phyloP scores from a whole-genome alignment of 495 filamentous ascomycete species.

The Penicillium parvum region DNA sequence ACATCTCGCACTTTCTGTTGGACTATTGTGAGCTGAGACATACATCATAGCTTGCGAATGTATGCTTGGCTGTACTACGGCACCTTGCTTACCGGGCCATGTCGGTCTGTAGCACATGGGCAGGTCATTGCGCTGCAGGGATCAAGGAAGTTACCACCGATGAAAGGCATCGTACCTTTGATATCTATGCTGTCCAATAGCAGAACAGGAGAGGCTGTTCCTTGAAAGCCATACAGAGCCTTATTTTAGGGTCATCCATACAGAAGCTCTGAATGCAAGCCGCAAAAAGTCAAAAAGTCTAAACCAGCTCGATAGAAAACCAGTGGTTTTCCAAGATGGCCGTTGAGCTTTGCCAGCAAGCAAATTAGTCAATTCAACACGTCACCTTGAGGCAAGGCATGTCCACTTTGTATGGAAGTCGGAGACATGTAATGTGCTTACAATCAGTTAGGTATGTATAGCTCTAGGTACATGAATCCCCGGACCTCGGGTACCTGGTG shows the following conservation, averaged over 20 bases:
- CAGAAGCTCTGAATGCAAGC: background rate
- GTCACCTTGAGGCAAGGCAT: background rate
- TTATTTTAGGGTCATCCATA: background rate
- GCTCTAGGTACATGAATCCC: background rate
- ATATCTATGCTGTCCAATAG: too few relatives aligned
- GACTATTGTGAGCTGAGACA: background rate
- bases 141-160: background rate
- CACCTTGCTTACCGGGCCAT: background rate
- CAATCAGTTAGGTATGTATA: background rate
- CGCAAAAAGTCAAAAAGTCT: background rate
- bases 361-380: slow-evolving; percentile 11
- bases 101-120: background rate
- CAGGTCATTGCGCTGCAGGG: background rate
- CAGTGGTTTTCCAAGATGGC: too few relatives aligned
- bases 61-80: background rate
- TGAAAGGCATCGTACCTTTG: too few relatives aligned
- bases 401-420: background rate
- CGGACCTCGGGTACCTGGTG: background rate
- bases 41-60: background rate
- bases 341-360: background rate
- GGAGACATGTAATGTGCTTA: background rate
- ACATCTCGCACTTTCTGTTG: too few relatives aligned
- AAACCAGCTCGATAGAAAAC: too few relatives aligned
- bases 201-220: too few relatives aligned
- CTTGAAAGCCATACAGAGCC: too few relatives aligned